Conservation (phyloP, 306 rosid species). For the Cucurbita ficifolia region DNA sequence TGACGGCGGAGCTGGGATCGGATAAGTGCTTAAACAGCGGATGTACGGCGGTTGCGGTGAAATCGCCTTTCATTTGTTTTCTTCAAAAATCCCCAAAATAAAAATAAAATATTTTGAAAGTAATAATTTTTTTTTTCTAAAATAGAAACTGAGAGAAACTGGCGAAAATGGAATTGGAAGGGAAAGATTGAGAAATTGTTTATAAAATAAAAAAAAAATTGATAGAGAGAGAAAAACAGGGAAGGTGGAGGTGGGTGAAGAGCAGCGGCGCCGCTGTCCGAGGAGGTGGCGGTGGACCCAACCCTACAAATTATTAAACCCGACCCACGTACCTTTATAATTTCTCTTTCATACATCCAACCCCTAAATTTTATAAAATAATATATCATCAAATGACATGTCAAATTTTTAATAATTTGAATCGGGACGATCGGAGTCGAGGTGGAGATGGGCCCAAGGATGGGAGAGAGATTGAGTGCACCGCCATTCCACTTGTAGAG, state of each 20-base stretch:
- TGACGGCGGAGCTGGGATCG: not conserved
- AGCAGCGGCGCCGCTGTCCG: slow-evolving; percentile 74
- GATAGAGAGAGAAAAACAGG: not conserved
- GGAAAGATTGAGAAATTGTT: not conserved
- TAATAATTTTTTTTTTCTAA: not conserved
- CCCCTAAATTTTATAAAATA: too few species aligned
- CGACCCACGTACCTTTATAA: too few species aligned
- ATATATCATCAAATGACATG: too few species aligned
- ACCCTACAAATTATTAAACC: too few species aligned
- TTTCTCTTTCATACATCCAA: too few species aligned
- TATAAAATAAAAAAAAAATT: not conserved
- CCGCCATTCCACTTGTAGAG: too few species aligned
- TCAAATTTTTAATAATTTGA: too few species aligned
- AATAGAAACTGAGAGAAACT: not conserved
- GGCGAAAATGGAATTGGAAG: not conserved
- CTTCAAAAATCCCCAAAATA: too few species aligned
- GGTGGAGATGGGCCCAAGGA: too few species aligned
- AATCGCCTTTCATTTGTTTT: not conserved
- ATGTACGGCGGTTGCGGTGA: slow-evolving; percentile 25
- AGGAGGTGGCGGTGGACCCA: slow-evolving; percentile 14
- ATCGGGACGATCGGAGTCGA: too few species aligned
- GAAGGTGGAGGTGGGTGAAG: slow-evolving; percentile 16
- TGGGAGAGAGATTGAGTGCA: too few species aligned
- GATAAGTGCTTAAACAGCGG: not conserved
- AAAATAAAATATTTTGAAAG: too few species aligned